Evolutionary conservation across 768 basidiomycete genomes (phyloP), one percentile per base, ranked within the genome.

Genomic region (Kwoniella newhampshirensis): DNA sequence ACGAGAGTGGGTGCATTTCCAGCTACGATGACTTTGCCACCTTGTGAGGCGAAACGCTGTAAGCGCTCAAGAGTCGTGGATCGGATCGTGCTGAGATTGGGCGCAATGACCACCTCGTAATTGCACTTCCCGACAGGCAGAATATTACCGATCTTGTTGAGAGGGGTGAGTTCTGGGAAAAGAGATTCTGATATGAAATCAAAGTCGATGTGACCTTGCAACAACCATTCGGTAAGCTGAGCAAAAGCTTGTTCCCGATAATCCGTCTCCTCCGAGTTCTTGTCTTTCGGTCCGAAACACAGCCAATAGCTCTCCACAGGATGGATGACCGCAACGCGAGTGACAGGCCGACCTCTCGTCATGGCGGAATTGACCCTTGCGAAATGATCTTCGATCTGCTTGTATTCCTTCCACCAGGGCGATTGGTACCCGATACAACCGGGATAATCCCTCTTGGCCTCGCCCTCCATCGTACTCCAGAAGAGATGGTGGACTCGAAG

Each of bases 251-350:
- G 43, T 18, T 67, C 66, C n/a, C 68, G 57, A 30, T 26, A 54
- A 17, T 51, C 63, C 17, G 56, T 32, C 49, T 67, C 63, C 27
- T 58, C 54, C 9, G 51, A 50, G 39, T 63, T 63, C 41, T 54
- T 41, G 51, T 67, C 59, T 28, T 57, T 50, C 3, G 68, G 68
- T 36, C 68, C 68, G 25, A 51, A 63, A 46, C 59, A 57, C 13
- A 70, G 54, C 68, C 68, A 70, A 41, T 55, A 67, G 53, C 59
- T 62, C 51, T 70, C 68, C 30, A 70, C 51, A 6, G 68, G 68
- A 46, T 70, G 68, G 21, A 70, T 68, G n/a, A 70, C 68, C 7
- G 66, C 68, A 4, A 70, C 56, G 25, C 66, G 28, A 12, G 66
- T 66, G 13, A 67, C 46, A 4, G 68, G 58, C 28, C 42, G 40